phyloP scores from a whole-genome alignment of 768 basidiomycete species.

The Coprinopsis strossmayeri region DNA sequence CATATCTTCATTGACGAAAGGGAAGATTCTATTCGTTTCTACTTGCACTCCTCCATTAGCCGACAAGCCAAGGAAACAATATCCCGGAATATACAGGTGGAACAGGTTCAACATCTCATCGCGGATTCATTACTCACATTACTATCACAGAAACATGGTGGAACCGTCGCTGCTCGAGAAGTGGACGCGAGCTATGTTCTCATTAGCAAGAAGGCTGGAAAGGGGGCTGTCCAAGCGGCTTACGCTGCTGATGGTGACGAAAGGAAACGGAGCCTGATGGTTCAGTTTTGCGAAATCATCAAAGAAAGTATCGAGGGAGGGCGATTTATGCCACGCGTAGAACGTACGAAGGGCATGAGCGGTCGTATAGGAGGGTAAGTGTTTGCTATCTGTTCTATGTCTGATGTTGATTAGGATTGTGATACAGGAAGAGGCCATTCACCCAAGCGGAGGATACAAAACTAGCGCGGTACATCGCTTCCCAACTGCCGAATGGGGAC shows the following conservation, averaged over 20 bases:
- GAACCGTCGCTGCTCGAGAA: background rate
- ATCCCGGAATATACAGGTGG: background rate
- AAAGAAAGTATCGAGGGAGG: too few species aligned
- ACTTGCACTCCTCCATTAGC: too few species aligned
- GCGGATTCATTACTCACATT: background rate
- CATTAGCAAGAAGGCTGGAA: background rate
- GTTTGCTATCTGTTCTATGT: too few species aligned
- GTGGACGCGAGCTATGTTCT: background rate
- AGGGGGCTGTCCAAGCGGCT: background rate
- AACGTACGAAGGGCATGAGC: too few species aligned
- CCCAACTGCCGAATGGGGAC: slow-evolving; percentile 24
- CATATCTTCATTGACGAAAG: too few species aligned
- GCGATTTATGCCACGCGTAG: too few species aligned
- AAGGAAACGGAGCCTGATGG: background rate
- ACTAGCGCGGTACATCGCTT: slow-evolving; percentile 31
- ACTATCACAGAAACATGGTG: background rate
- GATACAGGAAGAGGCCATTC: background rate
- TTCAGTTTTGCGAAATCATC: background rate
- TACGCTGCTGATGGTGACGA: background rate
- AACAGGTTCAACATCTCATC: background rate
- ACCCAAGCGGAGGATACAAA: slow-evolving; percentile 27
- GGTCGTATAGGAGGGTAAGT: too few species aligned
- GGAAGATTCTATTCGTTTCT: too few species aligned
- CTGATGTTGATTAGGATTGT: background rate
- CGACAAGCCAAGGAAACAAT: too few species aligned